These are phyloP conservation scores for Kazachstania viticola DNA, from an alignment of 805 yeast species.

Conservation along the genomic window DNA sequence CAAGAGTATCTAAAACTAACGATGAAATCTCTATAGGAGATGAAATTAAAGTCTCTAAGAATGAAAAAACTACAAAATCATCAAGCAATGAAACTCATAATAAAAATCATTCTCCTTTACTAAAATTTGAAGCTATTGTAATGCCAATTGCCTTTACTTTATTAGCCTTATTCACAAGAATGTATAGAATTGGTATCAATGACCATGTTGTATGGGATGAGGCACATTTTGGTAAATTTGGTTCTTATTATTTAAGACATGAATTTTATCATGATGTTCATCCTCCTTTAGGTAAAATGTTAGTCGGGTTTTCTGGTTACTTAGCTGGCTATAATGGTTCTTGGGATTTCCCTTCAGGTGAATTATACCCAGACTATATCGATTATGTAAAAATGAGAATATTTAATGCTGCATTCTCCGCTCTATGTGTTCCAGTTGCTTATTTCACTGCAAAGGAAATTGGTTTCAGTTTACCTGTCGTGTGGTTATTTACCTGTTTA, in stretches of 20 bases:
- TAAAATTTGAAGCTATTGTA: conserved; percentile 24
- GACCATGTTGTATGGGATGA: conserved; percentile 76
- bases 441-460: conserved; percentile 56
- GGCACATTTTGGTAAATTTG: conserved; percentile 83
- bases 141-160: conserved; percentile 36
- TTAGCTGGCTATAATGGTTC: conserved; percentile 67
- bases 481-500: conserved; percentile 51
- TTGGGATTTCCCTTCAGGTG: conserved; percentile 67
- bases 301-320: conserved; percentile 67
- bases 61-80: conserved; percentile 1
- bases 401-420: conserved; percentile 59
- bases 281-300: conserved; percentile 78
- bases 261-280: conserved; percentile 82
- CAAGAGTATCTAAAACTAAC: conserved; percentile 1
- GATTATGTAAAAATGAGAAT: conserved; percentile 57
- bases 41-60: neutral
- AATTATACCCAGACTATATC: conserved; percentile 46
- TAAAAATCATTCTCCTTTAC: conserved; percentile 4
- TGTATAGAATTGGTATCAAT: conserved; percentile 45
- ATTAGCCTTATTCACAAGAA: conserved; percentile 42
- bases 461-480: conserved; percentile 38
- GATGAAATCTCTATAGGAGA: neutral
- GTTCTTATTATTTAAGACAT: conserved; percentile 67
- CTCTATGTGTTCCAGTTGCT: conserved; percentile 57
- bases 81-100: neutral